A percentile compares a stretch with the other conserved stretches of the same genome.
Evolutionary conservation across 2,329 filamentous ascomycete genomes (phyloP).

Genomic region (Colletotrichum sp.): DNA sequence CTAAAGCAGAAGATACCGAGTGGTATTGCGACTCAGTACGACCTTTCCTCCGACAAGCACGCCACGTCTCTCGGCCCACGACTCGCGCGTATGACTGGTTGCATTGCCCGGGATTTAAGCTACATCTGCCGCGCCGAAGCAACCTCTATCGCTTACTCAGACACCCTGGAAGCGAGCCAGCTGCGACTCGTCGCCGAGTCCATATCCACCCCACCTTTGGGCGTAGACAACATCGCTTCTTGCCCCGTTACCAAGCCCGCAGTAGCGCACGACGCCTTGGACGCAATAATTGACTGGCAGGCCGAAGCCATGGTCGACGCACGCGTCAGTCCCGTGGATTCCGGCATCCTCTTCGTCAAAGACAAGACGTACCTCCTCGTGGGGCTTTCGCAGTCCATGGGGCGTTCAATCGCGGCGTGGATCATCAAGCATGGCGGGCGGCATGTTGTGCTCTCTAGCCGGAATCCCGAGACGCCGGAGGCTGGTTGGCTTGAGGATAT

Average conservation of each 20-base stretch:
- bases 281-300: not conserved
- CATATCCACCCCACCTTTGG: not conserved
- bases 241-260: not conserved
- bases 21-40: not conserved
- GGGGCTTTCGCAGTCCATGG: conserved; percentile 32
- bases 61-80: not conserved
- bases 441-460: conserved; percentile 37
- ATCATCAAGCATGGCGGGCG: conserved; percentile 36
- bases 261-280: not conserved
- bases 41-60: not conserved
- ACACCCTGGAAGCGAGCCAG: not conserved
- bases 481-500: not conserved
- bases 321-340: not conserved
- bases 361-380: conserved; percentile 34
- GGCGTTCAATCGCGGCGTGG: conserved; percentile 36
- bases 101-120: not conserved
- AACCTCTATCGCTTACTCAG: not conserved
- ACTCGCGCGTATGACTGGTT: not conserved
- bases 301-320: not conserved
- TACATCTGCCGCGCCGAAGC: not conserved
- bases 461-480: conserved; percentile 29
- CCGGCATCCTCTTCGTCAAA: conserved; percentile 15
- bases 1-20: not conserved
- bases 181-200: not conserved
- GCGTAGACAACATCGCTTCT: not conserved